These are phyloP conservation scores for Citrus mangshanensis DNA, from an alignment of 345 rosid species.

Conservation along the genomic window DNA sequence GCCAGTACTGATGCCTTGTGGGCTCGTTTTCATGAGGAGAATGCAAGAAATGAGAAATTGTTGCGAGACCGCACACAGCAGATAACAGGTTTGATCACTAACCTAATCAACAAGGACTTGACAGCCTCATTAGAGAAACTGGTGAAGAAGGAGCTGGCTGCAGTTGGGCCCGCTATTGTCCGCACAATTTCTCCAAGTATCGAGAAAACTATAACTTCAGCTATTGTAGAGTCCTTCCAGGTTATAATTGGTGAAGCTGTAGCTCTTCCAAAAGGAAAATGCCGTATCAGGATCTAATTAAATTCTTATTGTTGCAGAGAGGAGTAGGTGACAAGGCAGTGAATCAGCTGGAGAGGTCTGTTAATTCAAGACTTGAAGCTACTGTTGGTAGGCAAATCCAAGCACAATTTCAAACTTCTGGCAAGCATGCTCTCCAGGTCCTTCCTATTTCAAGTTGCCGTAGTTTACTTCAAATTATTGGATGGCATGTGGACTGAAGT, in stretches of 20 bases:
- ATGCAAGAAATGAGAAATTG: conserved; percentile 59
- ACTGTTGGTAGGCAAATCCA: conserved; percentile 81
- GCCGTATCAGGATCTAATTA: conserved; percentile 10
- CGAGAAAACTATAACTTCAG: conserved; percentile 64
- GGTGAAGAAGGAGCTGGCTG: conserved; percentile 65
- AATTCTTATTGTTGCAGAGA: conserved; percentile 47
- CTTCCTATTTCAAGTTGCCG: conserved; percentile 8
- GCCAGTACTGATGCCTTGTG: conserved; percentile 74
- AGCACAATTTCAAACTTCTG: conserved; percentile 91
- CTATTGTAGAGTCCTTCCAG: conserved; percentile 83
- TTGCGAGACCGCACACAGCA: conserved; percentile 57
- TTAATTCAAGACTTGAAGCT: conserved; percentile 76
- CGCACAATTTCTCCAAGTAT: conserved; percentile 58
- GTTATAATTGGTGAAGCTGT: conserved; percentile 34
- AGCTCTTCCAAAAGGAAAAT: conserved; percentile 10
- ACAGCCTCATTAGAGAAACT: conserved; percentile 53
- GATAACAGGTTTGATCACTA: conserved; percentile 46
- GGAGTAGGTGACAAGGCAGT: conserved; percentile 89
- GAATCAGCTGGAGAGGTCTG: conserved; percentile 79
- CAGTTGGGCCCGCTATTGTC: conserved; percentile 47
- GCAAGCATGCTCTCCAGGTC: conserved; percentile 94
- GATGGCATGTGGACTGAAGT: background rate
- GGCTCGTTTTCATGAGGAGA: conserved; percentile 82
- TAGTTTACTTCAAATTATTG: background rate
- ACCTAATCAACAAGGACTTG: conserved; percentile 63